A percentile compares a stretch with the other conserved stretches of the same genome.
Evolutionary conservation across 179 eudicot species (phyloP).

Genomic region (Drosera spatulata): DNA sequence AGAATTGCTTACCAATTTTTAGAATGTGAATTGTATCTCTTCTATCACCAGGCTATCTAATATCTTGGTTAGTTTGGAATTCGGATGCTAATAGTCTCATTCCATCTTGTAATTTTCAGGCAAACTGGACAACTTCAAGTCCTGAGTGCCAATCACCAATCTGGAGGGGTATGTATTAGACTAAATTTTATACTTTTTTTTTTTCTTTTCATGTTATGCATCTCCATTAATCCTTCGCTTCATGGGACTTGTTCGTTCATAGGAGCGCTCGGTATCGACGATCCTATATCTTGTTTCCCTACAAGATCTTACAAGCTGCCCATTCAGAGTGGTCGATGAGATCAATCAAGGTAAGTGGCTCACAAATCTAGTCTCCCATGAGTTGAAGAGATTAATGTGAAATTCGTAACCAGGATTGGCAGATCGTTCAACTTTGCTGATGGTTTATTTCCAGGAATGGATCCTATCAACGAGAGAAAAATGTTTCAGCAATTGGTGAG

Average conservation of each 20-base stretch:
- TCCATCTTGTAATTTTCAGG: constrained; percentile 28
- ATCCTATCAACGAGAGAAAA: constrained; percentile 91
- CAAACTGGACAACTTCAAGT: constrained; percentile 95
- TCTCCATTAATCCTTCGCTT: neutral
- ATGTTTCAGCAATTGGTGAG: constrained; percentile 98
- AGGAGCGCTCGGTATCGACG: constrained; percentile 99
- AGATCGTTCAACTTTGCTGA: constrained; percentile 1
- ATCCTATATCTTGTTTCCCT: constrained; percentile 90
- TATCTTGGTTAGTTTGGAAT: neutral
- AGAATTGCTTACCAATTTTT: neutral
- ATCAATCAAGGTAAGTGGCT: constrained; percentile 74
- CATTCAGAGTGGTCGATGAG: constrained; percentile 98
- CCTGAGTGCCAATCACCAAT: constrained; percentile 97
- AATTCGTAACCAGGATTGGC: neutral
- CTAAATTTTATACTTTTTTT: neutral
- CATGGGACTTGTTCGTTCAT: constrained; percentile 10
- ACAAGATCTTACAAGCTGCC: constrained; percentile 97
- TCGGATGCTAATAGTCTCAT: neutral
- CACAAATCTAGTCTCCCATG: neutral
- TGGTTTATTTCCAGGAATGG: constrained; percentile 62
- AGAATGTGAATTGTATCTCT: neutral
- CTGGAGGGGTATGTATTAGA: constrained; percentile 72
- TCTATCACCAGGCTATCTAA: neutral
- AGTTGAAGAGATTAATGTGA: no score
- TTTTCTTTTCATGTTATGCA: constrained; percentile 2